Base-by-base conservation (phyloP, 129 eudicot genomes). In the Flaveria brownii region DNA sequence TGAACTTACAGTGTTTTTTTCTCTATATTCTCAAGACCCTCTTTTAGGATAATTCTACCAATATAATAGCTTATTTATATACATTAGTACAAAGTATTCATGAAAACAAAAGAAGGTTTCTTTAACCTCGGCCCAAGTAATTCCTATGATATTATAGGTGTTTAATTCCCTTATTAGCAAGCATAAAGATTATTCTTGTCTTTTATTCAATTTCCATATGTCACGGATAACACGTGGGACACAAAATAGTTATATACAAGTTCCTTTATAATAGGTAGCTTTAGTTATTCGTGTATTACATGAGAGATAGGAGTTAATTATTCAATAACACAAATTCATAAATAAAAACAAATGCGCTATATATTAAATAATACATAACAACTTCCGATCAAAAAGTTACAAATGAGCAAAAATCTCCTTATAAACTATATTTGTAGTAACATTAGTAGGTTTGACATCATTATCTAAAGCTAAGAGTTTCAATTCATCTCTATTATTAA, bases 121-220 rank as follows among this genome's bases (percentile, higher is more conserved):
- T 45, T 79, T 52, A 52, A 79, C 83, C 83, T 72, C 68, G 16
- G 52, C 39, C 42, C 78, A 79, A 79, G 83, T 72, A 47, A 79
- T 79, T 49, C 74, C 64, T 42, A 51, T 59, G 22, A 66, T 55
- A 77, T 25, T 30, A 25, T 18, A 59, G 77, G 43, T 70, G 60
- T 74, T 69, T 43, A 57, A 14, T 61, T 71, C 16, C 30, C 36
- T 72, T 47, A 23, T 71, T 33, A 72, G 47, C 61, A 79, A 79
- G 68, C 59, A 0, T 63, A 12, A 63, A 39, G 10, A 64, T 72
- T 41, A 57, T 26, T 43, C 42, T 20, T 17, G 36, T 3, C 33
- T 15, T 71, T 22, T 49, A 22, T 47, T 47, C 28, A 3, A 36
- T 67, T 43, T 45, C 59, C 41, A 22, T 74, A 45, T 42, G 28